Percentiles rank a stretch among this genome's conserved stretches.
Evolutionary conservation across 352 stramenopile genomes (phyloP).

Genomic region (Thraustochytrium striatum): DNA sequence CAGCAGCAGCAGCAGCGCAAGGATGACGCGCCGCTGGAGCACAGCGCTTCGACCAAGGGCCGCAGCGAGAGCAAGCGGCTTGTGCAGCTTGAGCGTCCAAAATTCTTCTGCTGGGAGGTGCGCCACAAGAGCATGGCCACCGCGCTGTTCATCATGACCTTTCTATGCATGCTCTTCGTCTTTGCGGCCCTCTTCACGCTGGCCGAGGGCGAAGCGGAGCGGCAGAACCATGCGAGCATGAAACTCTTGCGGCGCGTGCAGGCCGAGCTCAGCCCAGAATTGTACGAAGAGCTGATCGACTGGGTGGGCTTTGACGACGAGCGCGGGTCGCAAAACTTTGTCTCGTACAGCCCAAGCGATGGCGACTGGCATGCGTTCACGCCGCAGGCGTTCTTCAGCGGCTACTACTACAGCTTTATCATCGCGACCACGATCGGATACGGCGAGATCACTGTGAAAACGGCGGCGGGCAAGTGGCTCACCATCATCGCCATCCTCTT

Average conservation of each 20-base stretch:
- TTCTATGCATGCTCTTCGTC: not conserved
- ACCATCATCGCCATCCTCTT: not conserved
- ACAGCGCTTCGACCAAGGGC: not conserved
- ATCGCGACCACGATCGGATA: not conserved
- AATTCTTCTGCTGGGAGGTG: not conserved
- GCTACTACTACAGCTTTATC: not conserved
- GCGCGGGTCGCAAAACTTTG: not conserved
- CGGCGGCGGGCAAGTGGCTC: not conserved
- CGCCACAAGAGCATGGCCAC: not conserved
- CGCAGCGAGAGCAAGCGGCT: not conserved
- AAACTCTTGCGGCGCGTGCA: not conserved
- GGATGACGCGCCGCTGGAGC: not conserved
- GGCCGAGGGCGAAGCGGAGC: not conserved
- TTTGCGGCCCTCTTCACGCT: not conserved
- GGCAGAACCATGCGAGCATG: not conserved
- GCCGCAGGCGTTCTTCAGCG: not conserved
- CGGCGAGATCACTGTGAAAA: not conserved
- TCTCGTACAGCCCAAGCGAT: not conserved
- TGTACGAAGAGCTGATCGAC: not conserved
- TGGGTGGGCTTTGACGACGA: not conserved
- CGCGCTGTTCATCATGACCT: not conserved
- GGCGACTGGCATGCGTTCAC: not conserved
- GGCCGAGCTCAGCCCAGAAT: not conserved
- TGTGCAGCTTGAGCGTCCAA: not conserved
- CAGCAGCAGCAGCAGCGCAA: not conserved